Conservation (phyloP, 2,329 filamentous ascomycete species). For the Mycocentrospora acerina region DNA sequence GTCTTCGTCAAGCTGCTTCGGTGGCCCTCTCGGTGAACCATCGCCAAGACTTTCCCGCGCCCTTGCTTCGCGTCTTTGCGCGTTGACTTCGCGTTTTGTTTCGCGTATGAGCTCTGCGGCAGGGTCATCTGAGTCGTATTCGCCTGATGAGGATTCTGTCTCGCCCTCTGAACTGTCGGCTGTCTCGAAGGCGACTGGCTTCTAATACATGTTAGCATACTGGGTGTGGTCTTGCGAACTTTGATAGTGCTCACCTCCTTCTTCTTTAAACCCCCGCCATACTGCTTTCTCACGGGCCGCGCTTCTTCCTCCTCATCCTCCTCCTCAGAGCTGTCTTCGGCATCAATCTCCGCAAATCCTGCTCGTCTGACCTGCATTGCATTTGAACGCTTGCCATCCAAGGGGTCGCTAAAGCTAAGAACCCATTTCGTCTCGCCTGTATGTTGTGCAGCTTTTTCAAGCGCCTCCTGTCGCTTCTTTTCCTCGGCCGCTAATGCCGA, state of each 20-base stretch:
- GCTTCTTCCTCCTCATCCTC: constrained; percentile 36
- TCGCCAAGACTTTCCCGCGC: constrained; percentile 51
- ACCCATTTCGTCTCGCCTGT: constrained; percentile 76
- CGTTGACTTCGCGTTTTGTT: constrained; percentile 48
- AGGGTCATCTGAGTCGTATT: constrained; percentile 46
- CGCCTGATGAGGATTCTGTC: constrained; percentile 36
- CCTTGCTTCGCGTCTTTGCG: constrained; percentile 46
- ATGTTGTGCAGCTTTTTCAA: constrained; percentile 63
- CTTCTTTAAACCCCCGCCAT: constrained; percentile 51
- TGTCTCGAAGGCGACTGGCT: constrained; percentile 18
- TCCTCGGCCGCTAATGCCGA: constrained; percentile 68
- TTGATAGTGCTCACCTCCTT: constrained; percentile 19
- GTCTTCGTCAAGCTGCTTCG: constrained; percentile 65
- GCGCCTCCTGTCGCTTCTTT: constrained; percentile 57
- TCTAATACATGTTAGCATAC: constrained; percentile 21
- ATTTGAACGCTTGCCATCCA: constrained; percentile 43
- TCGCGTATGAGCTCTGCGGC: constrained; percentile 49
- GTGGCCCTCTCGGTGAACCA: constrained; percentile 53
- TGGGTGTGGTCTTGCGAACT: not conserved
- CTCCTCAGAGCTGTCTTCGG: constrained; percentile 32
- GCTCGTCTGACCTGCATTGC: constrained; percentile 59
- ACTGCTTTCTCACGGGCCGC: constrained; percentile 48
- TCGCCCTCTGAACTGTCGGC: constrained; percentile 27
- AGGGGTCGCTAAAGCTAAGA: constrained; percentile 57
- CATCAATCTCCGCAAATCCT: constrained; percentile 57